These are phyloP conservation scores for Aspergillus eucalypticola DNA, from an alignment of 2,329 filamentous ascomycete species.

Conservation along the genomic window DNA sequence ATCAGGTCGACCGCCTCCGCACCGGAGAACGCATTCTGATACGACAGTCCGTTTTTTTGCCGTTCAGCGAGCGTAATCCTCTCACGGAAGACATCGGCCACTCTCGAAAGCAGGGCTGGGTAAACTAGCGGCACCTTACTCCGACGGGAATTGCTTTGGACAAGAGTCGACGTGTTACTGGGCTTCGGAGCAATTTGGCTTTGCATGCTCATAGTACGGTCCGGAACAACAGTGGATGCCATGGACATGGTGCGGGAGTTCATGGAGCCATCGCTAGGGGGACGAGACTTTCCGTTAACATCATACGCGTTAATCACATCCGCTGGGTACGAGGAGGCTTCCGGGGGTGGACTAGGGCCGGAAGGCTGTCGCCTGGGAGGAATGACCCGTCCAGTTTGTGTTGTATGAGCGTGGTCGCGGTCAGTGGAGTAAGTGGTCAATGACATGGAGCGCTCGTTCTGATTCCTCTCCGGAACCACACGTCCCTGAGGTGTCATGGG, in stretches of 20 bases:
- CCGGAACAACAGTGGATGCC: conserved; percentile 68
- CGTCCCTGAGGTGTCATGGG: conserved; percentile 90
- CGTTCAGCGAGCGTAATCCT: conserved; percentile 83
- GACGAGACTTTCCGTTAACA: conserved; percentile 33
- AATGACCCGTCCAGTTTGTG: conserved; percentile 82
- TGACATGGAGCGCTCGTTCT: conserved; percentile 95
- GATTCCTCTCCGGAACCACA: conserved; percentile 84
- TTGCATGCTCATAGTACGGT: conserved; percentile 60
- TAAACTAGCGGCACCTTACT: conserved; percentile 80
- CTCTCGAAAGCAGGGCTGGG: conserved; percentile 87
- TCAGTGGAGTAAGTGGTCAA: conserved; percentile 82
- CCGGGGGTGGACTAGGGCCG: conserved; percentile 37
- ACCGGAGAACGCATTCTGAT: conserved; percentile 95
- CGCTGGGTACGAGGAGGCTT: conserved; percentile 40
- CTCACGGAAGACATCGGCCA: conserved; percentile 88
- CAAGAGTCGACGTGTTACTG: conserved; percentile 52
- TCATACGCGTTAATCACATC: conserved; percentile 55
- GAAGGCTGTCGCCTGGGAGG: conserved; percentile 70
- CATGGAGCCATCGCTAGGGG: conserved; percentile 46
- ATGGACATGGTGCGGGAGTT: conserved; percentile 79
- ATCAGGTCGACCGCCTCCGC: conserved; percentile 94
- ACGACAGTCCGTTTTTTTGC: conserved; percentile 94
- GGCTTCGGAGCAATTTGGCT: conserved; percentile 53
- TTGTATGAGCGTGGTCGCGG: conserved; percentile 78
- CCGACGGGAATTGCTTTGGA: conserved; percentile 64